These are phyloP conservation scores for Corymbia citriodora DNA, from an alignment of 441 rosid species.

Conservation along the genomic window DNA sequence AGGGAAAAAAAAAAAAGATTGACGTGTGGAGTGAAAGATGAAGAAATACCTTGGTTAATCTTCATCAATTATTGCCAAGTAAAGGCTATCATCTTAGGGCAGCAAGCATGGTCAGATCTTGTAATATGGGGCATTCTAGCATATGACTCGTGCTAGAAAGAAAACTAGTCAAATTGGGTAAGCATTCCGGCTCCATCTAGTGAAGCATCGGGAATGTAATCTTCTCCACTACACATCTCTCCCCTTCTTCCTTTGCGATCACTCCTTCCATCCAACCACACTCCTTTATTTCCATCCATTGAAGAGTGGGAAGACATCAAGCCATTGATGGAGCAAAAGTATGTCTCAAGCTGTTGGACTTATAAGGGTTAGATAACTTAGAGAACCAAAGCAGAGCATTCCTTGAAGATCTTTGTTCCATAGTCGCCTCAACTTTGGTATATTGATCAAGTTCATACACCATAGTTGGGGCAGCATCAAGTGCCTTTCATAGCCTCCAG, in stretches of 20 bases:
- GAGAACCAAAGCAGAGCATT: fast-evolving
- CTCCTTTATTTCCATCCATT: neutral
- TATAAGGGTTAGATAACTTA: no score
- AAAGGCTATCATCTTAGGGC: no score
- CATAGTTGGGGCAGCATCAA: fast-evolving
- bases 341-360: fast-evolving
- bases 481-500: fast-evolving
- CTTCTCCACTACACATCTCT: fast-evolving
- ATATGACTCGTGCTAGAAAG: fast-evolving
- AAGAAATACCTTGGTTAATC: fast-evolving
- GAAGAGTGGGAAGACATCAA: neutral
- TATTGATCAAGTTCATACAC: neutral
- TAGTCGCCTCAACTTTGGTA: neutral
- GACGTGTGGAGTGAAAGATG: no score
- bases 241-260: fast-evolving
- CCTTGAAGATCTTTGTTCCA: neutral
- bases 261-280: fast-evolving
- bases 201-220: fast-evolving
- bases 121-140: fast-evolving
- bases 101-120: fast-evolving
- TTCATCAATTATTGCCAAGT: no score
- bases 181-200: fast-evolving
- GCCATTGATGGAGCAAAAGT: fast-evolving
- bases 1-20: no score
- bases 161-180: fast-evolving